Conservation (phyloP, 2,329 filamentous ascomycete genomes). For the Eutypella sp. region DNA sequence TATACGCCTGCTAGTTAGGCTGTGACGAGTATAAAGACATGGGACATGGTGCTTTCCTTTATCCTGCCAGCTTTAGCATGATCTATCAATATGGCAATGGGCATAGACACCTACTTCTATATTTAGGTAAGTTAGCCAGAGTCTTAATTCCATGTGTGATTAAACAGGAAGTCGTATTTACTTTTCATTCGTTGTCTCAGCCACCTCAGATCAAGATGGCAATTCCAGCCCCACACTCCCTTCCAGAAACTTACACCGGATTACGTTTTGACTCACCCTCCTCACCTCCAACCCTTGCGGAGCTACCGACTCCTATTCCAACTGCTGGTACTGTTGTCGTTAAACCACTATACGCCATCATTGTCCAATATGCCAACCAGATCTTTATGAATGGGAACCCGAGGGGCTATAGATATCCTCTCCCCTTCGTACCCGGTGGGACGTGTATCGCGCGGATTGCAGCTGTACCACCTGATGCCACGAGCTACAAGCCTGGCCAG, state of each 20-base stretch:
- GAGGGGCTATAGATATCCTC: slow-evolving; percentile 5
- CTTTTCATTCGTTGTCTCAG: too few species aligned
- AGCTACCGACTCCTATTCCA: not conserved
- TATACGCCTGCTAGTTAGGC: too few species aligned
- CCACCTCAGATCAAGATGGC: too few species aligned
- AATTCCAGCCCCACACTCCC: too few species aligned
- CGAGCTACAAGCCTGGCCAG: slow-evolving; percentile 7
- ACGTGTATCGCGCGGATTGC: slow-evolving; percentile 12
- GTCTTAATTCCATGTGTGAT: too few species aligned
- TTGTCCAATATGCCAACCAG: slow-evolving; percentile 8
- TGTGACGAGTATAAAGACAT: too few species aligned
- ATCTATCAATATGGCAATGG: too few species aligned
- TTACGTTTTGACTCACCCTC: not conserved
- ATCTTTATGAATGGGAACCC: slow-evolving; percentile 11
- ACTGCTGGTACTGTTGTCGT: slow-evolving; percentile 8
- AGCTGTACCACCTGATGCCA: slow-evolving; percentile 7
- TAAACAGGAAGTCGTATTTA: too few species aligned
- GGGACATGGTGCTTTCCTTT: too few species aligned
- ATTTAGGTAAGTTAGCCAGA: too few species aligned
- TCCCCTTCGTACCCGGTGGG: slow-evolving; percentile 6
- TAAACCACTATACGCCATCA: slow-evolving; percentile 7
- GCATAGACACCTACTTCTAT: too few species aligned
- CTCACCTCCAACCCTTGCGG: not conserved
- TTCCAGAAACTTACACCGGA: not conserved
- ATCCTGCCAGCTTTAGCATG: too few species aligned